phyloP scores from a whole-genome alignment of 2,329 filamentous ascomycete genomes.

The Alternaria rosae region DNA sequence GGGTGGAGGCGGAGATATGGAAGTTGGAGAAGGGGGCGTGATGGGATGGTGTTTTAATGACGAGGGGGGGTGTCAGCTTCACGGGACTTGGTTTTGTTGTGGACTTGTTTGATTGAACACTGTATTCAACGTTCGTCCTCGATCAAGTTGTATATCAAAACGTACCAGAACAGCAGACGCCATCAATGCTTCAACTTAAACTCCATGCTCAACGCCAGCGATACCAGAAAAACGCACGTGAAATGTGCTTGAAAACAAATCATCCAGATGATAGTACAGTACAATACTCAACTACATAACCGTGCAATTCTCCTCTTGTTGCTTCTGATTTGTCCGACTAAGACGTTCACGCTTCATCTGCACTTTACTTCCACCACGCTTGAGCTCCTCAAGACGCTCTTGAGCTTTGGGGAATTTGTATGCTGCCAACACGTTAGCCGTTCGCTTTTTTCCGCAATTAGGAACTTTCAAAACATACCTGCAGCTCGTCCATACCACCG shows the following conservation, averaged over 20 bases:
- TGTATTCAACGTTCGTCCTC: too few species aligned
- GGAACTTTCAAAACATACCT: slow-evolving; percentile 67
- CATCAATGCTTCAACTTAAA: too few species aligned
- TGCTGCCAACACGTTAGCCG: slow-evolving; percentile 61
- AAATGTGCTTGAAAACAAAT: not conserved
- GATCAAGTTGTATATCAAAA: too few species aligned
- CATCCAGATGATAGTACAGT: not conserved
- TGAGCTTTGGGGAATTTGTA: slow-evolving; percentile 95
- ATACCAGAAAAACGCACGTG: not conserved
- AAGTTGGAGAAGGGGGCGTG: slow-evolving; percentile 7
- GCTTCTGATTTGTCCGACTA: slow-evolving; percentile 80
- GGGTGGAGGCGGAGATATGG: slow-evolving; percentile 10
- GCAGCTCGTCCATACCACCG: slow-evolving; percentile 98
- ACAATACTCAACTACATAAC: slow-evolving; percentile 68
- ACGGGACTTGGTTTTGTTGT: too few species aligned
- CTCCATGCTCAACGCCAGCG: not conserved
- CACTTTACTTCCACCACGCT: slow-evolving; percentile 75
- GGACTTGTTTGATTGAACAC: too few species aligned
- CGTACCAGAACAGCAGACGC: too few species aligned
- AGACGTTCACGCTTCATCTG: slow-evolving; percentile 80
- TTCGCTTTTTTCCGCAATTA: not conserved
- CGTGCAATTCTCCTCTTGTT: slow-evolving; percentile 87
- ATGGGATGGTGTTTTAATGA: not conserved
- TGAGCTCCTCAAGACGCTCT: slow-evolving; percentile 90
- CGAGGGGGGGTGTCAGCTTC: not conserved